These are phyloP conservation scores for Phascolomyces articulosus DNA, from an alignment of 371 early-diverging fungal species.

Conservation along the genomic window DNA sequence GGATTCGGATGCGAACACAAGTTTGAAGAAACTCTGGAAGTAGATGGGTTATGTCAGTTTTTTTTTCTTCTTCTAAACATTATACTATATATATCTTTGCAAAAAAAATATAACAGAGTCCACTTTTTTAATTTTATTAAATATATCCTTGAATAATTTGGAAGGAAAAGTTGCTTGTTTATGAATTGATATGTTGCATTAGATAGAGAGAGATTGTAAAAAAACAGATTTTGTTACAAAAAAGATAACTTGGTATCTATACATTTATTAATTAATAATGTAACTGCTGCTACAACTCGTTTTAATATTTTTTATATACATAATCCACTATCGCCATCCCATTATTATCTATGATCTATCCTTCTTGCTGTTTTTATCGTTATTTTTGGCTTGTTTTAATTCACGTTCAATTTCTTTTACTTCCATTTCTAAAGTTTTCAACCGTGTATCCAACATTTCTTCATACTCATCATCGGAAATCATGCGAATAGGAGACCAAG, in stretches of 20 bases:
- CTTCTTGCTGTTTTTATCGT: too few species aligned
- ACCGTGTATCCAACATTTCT: constrained; percentile 42
- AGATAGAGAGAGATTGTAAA: too few species aligned
- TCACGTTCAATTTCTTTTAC: constrained; percentile 38
- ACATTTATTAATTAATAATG: too few species aligned
- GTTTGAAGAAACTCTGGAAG: constrained; percentile 97
- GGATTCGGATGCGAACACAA: constrained; percentile 95
- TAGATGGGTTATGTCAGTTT: constrained; percentile 24
- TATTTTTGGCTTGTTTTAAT: constrained; percentile 12
- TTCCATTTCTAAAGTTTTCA: constrained; percentile 46
- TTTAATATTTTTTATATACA: not conserved
- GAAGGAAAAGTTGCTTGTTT: too few species aligned
- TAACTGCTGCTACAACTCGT: too few species aligned
- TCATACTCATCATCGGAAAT: constrained; percentile 49
- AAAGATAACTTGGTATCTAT: not conserved
- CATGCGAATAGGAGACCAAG: constrained; percentile 50
- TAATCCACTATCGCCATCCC: not conserved
- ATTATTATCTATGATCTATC: too few species aligned
- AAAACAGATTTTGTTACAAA: not conserved
- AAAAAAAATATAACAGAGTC: not conserved
- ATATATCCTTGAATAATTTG: too few species aligned
- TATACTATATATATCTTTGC: constrained; percentile 8
- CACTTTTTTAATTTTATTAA: too few species aligned
- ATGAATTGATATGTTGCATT: too few species aligned
- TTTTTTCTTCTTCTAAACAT: not conserved